phyloP scores from a whole-genome alignment of 495 filamentous ascomycete species.

The Aspergillus heteromorphus region DNA sequence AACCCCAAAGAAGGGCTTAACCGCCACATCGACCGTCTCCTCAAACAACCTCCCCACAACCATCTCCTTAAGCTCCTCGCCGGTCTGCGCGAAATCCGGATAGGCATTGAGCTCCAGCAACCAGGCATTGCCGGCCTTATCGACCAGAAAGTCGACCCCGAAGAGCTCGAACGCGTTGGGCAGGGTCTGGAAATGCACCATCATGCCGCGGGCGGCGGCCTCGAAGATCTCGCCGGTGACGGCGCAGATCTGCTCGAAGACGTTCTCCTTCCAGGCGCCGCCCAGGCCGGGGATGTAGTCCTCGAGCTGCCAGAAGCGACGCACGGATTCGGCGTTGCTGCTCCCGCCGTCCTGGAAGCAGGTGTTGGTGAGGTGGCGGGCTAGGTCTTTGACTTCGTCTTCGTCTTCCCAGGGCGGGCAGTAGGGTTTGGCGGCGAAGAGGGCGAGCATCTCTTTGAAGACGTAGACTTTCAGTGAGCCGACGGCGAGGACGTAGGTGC shows the following conservation, averaged over 20 bases:
- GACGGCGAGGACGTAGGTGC: constrained; percentile 78
- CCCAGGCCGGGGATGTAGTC: constrained; percentile 30
- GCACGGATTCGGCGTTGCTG: constrained; percentile 54
- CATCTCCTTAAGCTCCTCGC: constrained; percentile 55
- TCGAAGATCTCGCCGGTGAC: constrained; percentile 74
- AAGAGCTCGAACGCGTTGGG: constrained; percentile 88
- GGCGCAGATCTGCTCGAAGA: constrained; percentile 67
- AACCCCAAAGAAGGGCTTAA: constrained; percentile 55
- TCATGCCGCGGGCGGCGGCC: constrained; percentile 76
- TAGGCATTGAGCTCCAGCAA: constrained; percentile 94
- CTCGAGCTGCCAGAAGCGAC: constrained; percentile 64
- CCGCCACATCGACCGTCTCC: constrained; percentile 60
- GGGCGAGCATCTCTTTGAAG: constrained; percentile 82
- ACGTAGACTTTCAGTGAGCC: constrained; percentile 79
- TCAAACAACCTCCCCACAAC: constrained; percentile 73
- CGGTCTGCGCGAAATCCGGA: constrained; percentile 91
- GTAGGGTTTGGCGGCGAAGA: constrained; percentile 77
- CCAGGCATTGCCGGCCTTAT: constrained; percentile 56
- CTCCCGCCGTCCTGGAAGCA: constrained; percentile 69
- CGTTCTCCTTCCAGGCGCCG: constrained; percentile 48
- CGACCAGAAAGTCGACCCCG: constrained; percentile 86
- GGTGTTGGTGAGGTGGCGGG: constrained; percentile 85
- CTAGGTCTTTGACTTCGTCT: constrained; percentile 50
- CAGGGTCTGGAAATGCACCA: constrained; percentile 84
- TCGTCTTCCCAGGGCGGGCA: constrained; percentile 35